Conservation (phyloP, 176 grass and related monocot species). For the Alloteropsis semialata region DNA sequence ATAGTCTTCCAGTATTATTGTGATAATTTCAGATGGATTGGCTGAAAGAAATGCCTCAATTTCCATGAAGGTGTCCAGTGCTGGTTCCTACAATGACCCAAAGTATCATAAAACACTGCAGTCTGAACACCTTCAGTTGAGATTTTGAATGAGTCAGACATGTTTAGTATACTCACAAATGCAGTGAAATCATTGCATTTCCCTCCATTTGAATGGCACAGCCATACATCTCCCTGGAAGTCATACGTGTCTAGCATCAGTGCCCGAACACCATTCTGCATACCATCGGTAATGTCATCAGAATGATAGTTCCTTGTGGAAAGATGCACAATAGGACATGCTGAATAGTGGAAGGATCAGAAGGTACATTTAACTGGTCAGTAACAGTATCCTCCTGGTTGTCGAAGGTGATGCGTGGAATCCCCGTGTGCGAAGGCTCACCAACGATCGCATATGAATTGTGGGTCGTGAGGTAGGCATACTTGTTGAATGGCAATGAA, state of each 20-base stretch:
- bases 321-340: not conserved
- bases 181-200: constrained; percentile 87
- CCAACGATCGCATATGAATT: constrained; percentile 78
- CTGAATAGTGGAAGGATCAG: not conserved
- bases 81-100: constrained; percentile 58
- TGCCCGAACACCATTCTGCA: constrained; percentile 77
- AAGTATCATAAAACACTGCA: not conserved
- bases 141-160: not conserved
- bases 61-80: constrained; percentile 83
- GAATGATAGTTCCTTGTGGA: not conserved
- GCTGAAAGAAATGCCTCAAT: constrained; percentile 71
- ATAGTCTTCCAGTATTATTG: constrained; percentile 87
- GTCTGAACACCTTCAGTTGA: not conserved
- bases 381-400: constrained; percentile 90
- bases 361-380: constrained; percentile 72
- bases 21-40: constrained; percentile 90
- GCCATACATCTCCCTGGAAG: constrained; percentile 80
- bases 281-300: not conserved
- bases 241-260: constrained; percentile 95
- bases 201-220: constrained; percentile 80
- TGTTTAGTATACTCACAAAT: constrained; percentile 67
- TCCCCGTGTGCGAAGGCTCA: constrained; percentile 85
- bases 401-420: constrained; percentile 78
- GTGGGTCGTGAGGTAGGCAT: constrained; percentile 92
- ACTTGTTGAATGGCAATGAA: constrained; percentile 96